Evolutionary conservation across 1,139 yeast species (phyloP).

Genomic region (Pichia sp.): DNA sequence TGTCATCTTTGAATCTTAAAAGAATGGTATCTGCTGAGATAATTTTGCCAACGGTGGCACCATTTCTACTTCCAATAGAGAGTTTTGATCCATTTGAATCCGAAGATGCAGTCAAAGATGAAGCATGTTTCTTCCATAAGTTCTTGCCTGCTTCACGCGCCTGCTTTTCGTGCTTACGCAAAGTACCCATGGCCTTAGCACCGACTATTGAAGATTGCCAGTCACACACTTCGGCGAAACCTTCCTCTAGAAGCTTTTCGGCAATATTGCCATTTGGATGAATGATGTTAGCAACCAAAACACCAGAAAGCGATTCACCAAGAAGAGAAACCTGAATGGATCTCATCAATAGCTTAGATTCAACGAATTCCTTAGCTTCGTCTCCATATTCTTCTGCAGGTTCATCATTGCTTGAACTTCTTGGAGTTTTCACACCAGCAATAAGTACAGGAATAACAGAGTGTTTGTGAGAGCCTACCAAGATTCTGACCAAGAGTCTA

Average conservation of each 20-base stretch:
- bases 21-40: constrained; percentile 64
- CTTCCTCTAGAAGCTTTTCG: constrained; percentile 57
- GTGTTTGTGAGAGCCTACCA: constrained; percentile 38
- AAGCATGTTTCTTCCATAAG: constrained; percentile 44
- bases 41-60: constrained; percentile 52
- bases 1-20: constrained; percentile 40
- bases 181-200: constrained; percentile 48
- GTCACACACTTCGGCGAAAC: constrained; percentile 70
- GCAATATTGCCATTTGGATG: constrained; percentile 77
- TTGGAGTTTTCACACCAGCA: constrained; percentile 70
- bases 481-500: constrained; percentile 53
- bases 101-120: constrained; percentile 17
- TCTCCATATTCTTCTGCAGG: constrained; percentile 48
- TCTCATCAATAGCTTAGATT: constrained; percentile 59
- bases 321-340: constrained; percentile 51
- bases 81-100: constrained; percentile 16
- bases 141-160: constrained; percentile 62
- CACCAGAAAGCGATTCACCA: constrained; percentile 56
- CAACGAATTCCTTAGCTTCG: constrained; percentile 61
- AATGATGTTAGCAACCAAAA: constrained; percentile 50
- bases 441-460: constrained; percentile 51
- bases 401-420: constrained; percentile 43
- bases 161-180: constrained; percentile 59
- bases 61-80: constrained; percentile 40
- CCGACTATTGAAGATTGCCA: constrained; percentile 81